phyloP scores from a whole-genome alignment of 2,329 filamentous ascomycete genomes.

The Neurospora sp. region DNA sequence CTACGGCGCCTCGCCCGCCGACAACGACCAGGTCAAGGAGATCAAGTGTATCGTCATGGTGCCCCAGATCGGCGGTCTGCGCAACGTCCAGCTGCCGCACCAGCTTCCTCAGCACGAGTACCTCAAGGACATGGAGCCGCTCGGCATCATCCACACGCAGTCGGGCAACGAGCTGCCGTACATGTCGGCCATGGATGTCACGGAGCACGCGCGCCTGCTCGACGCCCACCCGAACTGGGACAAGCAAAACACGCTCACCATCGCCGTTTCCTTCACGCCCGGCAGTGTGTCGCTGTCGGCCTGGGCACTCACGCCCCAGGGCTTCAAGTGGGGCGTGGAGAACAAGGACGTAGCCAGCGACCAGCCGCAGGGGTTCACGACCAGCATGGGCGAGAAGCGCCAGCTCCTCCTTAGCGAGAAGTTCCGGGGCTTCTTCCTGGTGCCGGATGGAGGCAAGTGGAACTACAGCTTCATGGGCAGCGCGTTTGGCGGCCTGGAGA shows the following conservation, averaged over 20 bases:
- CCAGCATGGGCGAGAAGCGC: conserved; percentile 87
- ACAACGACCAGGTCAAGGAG: conserved; percentile 96
- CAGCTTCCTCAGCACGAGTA: conserved; percentile 88
- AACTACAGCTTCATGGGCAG: conserved; percentile 98
- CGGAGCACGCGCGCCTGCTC: conserved; percentile 84
- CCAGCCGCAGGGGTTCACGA: conserved; percentile 87
- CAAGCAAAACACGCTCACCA: conserved; percentile 79
- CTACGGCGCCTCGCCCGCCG: conserved; percentile 83
- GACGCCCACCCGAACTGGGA: conserved; percentile 73
- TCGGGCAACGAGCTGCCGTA: conserved; percentile 92
- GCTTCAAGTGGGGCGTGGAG: conserved; percentile 94
- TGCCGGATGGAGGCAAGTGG: conserved; percentile 83
- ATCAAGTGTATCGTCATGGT: conserved; percentile 95
- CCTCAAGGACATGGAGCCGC: conserved; percentile 73
- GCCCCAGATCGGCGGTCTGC: conserved; percentile 87
- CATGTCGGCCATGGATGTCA: conserved; percentile 93
- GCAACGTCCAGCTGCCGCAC: conserved; percentile 83
- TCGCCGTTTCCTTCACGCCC: conserved; percentile 93
- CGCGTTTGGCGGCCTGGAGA: conserved; percentile 77
- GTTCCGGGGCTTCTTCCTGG: conserved; percentile 91
- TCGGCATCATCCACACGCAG: conserved; percentile 91
- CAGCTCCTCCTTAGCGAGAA: conserved; percentile 88
- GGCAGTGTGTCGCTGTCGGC: conserved; percentile 91
- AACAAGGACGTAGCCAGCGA: conserved; percentile 91
- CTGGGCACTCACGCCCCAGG: conserved; percentile 83